phyloP scores from a whole-genome alignment of 176 grass and related monocot genomes.

The Carex cristatella region DNA sequence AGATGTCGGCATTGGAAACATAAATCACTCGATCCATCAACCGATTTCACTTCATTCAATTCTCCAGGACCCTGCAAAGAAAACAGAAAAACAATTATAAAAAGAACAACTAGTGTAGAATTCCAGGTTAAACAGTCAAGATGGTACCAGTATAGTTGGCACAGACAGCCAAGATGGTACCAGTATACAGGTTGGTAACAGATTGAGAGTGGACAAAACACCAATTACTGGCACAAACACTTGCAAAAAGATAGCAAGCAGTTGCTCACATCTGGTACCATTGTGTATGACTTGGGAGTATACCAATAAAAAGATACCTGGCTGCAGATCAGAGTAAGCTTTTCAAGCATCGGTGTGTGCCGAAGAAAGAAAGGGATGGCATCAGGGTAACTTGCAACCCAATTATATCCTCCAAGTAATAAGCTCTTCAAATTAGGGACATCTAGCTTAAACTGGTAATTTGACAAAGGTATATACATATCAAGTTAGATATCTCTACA shows the following conservation, averaged over 20 bases:
- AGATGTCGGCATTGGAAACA: slow-evolving; percentile 6
- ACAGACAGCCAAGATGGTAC: background rate
- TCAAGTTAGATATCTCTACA: background rate
- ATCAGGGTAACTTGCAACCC: slow-evolving; percentile 6
- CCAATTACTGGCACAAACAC: background rate
- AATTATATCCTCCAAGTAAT: slow-evolving; percentile 11
- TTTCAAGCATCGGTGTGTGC: slow-evolving; percentile 5
- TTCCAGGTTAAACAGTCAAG: background rate
- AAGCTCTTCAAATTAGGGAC: slow-evolving; percentile 15
- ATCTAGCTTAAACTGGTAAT: slow-evolving; percentile 20
- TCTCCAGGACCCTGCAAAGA: background rate
- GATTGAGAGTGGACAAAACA: background rate
- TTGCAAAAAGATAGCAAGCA: background rate
- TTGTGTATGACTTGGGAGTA: background rate
- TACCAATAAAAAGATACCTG: slow-evolving; percentile 4
- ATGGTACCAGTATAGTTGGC: background rate
- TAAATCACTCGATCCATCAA: background rate
- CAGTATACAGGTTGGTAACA: background rate
- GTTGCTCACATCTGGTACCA: background rate
- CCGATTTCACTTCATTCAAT: background rate
- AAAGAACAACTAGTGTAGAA: background rate
- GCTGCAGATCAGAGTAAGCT: slow-evolving; percentile 3
- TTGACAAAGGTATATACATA: background rate
- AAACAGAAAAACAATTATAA: background rate
- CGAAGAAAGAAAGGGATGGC: slow-evolving; percentile 11